Percentiles rank a stretch among this genome's conserved stretches.
Evolutionary conservation across 2,329 filamentous ascomycete species (phyloP).

Genomic region (Nothophoma quercina): DNA sequence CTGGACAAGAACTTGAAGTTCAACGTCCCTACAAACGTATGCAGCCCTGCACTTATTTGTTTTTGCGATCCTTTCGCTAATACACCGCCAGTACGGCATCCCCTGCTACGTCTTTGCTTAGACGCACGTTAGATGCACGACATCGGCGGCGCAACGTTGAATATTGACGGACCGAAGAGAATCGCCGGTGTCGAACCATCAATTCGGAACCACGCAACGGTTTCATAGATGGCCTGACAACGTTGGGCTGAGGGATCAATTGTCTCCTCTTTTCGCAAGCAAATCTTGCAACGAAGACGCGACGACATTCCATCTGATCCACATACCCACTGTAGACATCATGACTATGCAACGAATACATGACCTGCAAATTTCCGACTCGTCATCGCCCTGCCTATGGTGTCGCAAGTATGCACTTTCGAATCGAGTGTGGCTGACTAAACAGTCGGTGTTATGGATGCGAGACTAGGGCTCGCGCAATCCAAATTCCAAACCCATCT

Average conservation of each 20-base stretch:
- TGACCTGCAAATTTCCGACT: constrained; percentile 1
- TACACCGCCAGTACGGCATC: constrained; percentile 41
- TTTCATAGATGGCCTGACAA: background rate
- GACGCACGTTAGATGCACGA: constrained; percentile 23
- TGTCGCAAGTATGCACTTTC: background rate
- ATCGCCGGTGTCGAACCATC: background rate
- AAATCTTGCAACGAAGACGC: background rate
- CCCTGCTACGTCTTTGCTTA: constrained; percentile 47
- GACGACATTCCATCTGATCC: background rate
- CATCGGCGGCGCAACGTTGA: constrained; percentile 6
- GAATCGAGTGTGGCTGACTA: constrained; percentile 4
- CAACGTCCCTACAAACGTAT: constrained; percentile 47
- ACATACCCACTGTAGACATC: background rate
- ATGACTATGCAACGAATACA: background rate
- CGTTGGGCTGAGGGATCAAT: background rate
- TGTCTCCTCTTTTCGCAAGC: background rate
- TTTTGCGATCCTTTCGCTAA: constrained; percentile 22
- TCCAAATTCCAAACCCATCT: background rate
- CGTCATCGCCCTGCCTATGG: background rate
- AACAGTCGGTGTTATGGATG: background rate
- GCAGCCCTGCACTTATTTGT: constrained; percentile 10
- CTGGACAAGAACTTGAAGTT: constrained; percentile 43
- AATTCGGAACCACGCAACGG: background rate
- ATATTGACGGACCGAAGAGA: constrained; percentile 9
- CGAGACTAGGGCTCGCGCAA: background rate